Evolutionary conservation across 2,329 filamentous ascomycete genomes (phyloP).

Genomic region (Knoxdaviesia proteae): DNA sequence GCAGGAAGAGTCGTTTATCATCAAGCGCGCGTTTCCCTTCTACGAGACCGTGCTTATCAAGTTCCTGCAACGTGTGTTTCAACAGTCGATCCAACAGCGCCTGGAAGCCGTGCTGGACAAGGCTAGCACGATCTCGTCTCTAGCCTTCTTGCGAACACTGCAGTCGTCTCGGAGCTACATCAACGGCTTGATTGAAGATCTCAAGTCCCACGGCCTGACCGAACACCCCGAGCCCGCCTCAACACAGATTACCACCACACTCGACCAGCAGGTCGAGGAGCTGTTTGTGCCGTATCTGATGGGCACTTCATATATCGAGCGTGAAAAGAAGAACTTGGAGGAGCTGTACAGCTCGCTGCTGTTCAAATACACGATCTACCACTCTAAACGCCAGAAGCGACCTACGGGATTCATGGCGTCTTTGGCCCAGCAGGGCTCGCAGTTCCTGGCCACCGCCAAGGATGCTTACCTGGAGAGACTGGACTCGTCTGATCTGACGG

Average conservation of each 20-base stretch:
- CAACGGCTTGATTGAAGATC: constrained; percentile 66
- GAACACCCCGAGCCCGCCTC: constrained; percentile 88
- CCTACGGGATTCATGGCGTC: constrained; percentile 86
- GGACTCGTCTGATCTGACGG: constrained; percentile 71
- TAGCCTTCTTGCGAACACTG: constrained; percentile 76
- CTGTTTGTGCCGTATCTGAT: constrained; percentile 52
- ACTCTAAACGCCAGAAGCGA: constrained; percentile 69
- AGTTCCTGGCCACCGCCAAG: constrained; percentile 69
- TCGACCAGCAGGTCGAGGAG: constrained; percentile 58
- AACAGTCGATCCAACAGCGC: constrained; percentile 92
- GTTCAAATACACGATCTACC: constrained; percentile 94
- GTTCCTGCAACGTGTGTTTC: constrained; percentile 89
- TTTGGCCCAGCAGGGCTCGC: constrained; percentile 72
- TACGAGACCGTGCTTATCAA: constrained; percentile 85
- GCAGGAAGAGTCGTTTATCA: constrained; percentile 92
- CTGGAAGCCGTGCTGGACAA: constrained; percentile 93
- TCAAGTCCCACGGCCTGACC: constrained; percentile 84
- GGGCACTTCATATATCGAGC: constrained; percentile 49
- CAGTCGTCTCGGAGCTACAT: constrained; percentile 87
- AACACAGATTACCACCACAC: constrained; percentile 58
- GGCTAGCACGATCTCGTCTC: constrained; percentile 71
- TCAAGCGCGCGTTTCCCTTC: constrained; percentile 88
- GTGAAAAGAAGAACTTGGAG: constrained; percentile 48
- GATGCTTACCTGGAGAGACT: constrained; percentile 81
- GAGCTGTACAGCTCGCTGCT: constrained; percentile 77